These are phyloP conservation scores for Suillus bovinus DNA, from an alignment of 768 basidiomycete genomes.

Conservation along the genomic window DNA sequence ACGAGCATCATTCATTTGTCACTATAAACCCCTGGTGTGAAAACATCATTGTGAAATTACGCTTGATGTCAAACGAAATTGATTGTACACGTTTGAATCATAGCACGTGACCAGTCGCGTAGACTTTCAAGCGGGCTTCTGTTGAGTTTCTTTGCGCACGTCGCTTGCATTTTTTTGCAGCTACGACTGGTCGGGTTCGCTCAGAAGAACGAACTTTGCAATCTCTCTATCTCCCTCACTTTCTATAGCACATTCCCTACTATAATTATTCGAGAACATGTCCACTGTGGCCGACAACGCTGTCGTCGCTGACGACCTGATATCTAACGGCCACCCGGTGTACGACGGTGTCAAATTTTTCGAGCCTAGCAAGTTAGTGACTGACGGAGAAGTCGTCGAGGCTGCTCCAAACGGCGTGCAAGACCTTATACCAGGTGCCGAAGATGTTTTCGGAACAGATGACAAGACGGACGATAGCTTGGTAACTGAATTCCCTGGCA, in stretches of 20 bases:
- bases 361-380: neutral
- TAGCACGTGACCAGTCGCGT: constrained; percentile 11
- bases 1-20: neutral
- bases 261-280: constrained; percentile 13
- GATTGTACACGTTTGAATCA: neutral
- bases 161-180: constrained; percentile 11
- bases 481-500: neutral
- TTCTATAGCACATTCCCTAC: constrained; percentile 13
- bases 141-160: constrained; percentile 4
- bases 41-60: neutral
- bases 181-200: constrained; percentile 8
- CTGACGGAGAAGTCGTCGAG: neutral
- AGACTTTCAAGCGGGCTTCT: constrained; percentile 8
- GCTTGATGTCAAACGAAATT: neutral
- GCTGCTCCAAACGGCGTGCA: neutral
- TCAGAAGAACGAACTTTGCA: constrained; percentile 5
- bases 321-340: constrained; percentile 11
- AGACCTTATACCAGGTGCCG: neutral
- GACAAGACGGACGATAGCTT: constrained; percentile 2
- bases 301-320: constrained; percentile 6
- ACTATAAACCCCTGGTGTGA: neutral
- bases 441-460: neutral
- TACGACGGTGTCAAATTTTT: neutral
- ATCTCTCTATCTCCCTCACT: neutral
- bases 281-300: constrained; percentile 5